A percentile compares a stretch with the other conserved stretches of the same genome.
phyloP scores from a whole-genome alignment of 495 filamentous ascomycete species.

The Neurospora sublineolata region DNA sequence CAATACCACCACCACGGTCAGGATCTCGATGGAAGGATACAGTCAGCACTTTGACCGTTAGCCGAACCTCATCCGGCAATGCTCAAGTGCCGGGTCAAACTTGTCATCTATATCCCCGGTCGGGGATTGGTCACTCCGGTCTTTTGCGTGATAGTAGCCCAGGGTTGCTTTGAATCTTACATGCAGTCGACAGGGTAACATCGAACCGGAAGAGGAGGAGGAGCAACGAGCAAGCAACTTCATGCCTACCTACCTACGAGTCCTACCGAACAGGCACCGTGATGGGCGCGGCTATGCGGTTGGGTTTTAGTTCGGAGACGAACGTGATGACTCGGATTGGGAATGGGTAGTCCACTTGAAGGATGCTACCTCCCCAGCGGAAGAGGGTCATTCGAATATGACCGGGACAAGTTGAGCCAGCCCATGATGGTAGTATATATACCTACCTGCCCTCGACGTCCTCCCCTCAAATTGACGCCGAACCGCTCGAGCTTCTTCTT shows the following conservation, averaged over 20 bases:
- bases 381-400: no score
- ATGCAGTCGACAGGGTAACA: not conserved
- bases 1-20: not conserved
- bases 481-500: no score
- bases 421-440: no score
- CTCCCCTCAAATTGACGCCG: no score
- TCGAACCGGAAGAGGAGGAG: not conserved
- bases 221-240: not conserved
- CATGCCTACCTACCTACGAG: not conserved
- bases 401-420: no score
- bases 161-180: not conserved
- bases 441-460: no score
- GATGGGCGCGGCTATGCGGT: not conserved
- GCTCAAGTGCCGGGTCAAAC: no score
- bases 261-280: not conserved
- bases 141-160: no score
- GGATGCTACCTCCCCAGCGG: no score
- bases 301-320: not conserved
- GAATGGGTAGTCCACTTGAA: no score
- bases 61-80: not conserved
- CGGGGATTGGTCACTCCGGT: not conserved
- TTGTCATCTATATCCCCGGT: not conserved
- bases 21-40: not conserved
- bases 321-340: no score
- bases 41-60: not conserved